phyloP scores from a whole-genome alignment of 2,329 filamentous ascomycete species.

The Aspergillus persii region DNA sequence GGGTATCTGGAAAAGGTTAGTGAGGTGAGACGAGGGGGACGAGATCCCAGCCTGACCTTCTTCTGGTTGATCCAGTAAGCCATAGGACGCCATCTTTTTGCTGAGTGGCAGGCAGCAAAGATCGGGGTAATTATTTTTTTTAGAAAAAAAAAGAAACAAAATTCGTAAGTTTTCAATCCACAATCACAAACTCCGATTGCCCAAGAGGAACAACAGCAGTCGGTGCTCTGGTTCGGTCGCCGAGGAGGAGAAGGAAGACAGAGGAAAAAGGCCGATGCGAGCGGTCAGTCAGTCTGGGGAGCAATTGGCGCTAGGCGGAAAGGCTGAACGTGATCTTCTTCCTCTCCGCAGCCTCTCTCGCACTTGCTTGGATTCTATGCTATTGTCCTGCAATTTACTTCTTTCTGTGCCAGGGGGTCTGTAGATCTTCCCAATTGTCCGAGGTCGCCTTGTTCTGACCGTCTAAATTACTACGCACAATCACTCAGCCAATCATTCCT shows the following conservation, averaged over 20 bases:
- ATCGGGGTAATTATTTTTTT: not conserved
- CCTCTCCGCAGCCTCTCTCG: not conserved
- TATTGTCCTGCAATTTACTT: not conserved
- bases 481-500: not conserved
- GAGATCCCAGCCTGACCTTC: slow-evolving; percentile 34
- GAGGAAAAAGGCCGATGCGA: slow-evolving; percentile 15
- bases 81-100: slow-evolving; percentile 56
- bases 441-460: not conserved
- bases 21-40: slow-evolving; percentile 8
- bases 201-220: not conserved
- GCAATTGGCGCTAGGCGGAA: slow-evolving; percentile 16
- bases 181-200: not conserved
- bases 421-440: not conserved
- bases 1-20: slow-evolving; percentile 57
- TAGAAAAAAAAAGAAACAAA: too few relatives aligned
- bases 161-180: not conserved
- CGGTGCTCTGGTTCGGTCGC: slow-evolving; percentile 12
- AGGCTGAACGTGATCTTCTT: slow-evolving; percentile 1
- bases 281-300: slow-evolving; percentile 13
- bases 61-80: slow-evolving; percentile 69
- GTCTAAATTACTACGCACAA: not conserved
- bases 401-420: not conserved
- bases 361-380: not conserved
- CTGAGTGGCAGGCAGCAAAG: not conserved
- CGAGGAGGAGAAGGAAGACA: slow-evolving; percentile 11